These are phyloP conservation scores for Phytophthora megakarya DNA, from an alignment of 352 stramenopile genomes.

Conservation along the genomic window DNA sequence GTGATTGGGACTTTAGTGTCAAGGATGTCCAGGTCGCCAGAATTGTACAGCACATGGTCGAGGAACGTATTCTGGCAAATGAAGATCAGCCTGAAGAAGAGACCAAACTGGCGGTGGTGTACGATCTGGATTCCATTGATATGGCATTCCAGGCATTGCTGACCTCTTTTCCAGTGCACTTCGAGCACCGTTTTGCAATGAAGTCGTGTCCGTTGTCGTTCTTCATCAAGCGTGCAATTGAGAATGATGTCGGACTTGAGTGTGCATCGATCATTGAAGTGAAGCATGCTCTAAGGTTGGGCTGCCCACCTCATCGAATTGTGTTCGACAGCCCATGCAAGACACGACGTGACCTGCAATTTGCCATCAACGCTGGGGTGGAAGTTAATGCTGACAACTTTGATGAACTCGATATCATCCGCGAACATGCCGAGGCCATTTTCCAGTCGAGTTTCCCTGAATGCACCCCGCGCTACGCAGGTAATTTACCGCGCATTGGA, in stretches of 20 bases:
- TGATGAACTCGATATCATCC: slow-evolving; percentile 87
- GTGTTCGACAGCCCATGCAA: slow-evolving; percentile 95
- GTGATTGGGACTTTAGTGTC: slow-evolving; percentile 78
- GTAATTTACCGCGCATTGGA: slow-evolving; percentile 80
- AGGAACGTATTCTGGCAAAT: slow-evolving; percentile 44
- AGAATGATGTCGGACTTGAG: slow-evolving; percentile 79
- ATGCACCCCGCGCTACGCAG: slow-evolving; percentile 59
- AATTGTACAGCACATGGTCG: slow-evolving; percentile 65
- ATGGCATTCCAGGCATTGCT: slow-evolving; percentile 81
- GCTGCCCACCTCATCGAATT: slow-evolving; percentile 74
- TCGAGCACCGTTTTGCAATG: slow-evolving; percentile 89
- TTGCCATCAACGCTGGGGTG: slow-evolving; percentile 83
- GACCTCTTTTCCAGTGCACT: slow-evolving; percentile 84
- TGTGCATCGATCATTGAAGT: slow-evolving; percentile 88
- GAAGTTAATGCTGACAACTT: slow-evolving; percentile 93
- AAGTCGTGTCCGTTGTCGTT: slow-evolving; percentile 91
- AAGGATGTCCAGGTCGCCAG: slow-evolving; percentile 66
- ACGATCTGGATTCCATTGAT: slow-evolving; percentile 87
- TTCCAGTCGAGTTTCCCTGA: slow-evolving; percentile 84
- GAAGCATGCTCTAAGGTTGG: slow-evolving; percentile 74
- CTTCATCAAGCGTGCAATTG: slow-evolving; percentile 79
- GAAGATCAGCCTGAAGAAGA: slow-evolving; percentile 40
- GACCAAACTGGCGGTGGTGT: slow-evolving; percentile 75
- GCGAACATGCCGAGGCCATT: slow-evolving; percentile 83
- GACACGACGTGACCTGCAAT: slow-evolving; percentile 86